Percentiles rank a stretch among this genome's conserved stretches.
phyloP scores from a whole-genome alignment of 352 stramenopile species.

The Pythium dissotocum region DNA sequence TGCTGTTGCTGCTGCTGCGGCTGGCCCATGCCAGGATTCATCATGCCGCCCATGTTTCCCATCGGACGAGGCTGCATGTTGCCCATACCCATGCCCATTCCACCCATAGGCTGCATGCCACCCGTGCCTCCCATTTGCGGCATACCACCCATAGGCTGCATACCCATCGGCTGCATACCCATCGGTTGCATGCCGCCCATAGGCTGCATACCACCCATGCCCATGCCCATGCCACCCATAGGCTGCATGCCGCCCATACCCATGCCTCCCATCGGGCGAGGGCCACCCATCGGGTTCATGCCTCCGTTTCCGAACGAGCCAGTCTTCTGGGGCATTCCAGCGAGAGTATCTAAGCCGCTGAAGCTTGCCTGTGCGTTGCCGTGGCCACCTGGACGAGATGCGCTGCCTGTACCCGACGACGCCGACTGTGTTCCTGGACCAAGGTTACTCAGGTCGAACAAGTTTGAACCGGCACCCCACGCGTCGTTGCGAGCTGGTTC shows the following conservation, averaged over 20 bases:
- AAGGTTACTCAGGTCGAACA: conserved; percentile 84
- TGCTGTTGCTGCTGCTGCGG: conserved; percentile 50
- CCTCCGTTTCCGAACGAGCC: conserved; percentile 41
- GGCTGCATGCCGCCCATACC: conserved; percentile 38
- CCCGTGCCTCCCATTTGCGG: conserved; percentile 38
- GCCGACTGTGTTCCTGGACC: conserved; percentile 28
- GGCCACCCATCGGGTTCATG: conserved; percentile 59
- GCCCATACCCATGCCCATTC: conserved; percentile 53
- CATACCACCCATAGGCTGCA: conserved; percentile 31
- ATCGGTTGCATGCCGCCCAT: conserved; percentile 28
- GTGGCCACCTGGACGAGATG: conserved; percentile 33
- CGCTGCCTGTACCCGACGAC: conserved; percentile 14
- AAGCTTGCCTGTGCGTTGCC: conserved; percentile 71
- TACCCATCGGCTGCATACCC: conserved; percentile 47
- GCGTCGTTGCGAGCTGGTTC: conserved; percentile 72
- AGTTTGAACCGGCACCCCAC: conserved; percentile 75
- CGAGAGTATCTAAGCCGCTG: conserved; percentile 77
- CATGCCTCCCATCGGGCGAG: conserved; percentile 34
- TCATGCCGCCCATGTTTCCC: conserved; percentile 53
- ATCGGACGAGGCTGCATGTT: conserved; percentile 52
- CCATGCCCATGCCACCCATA: conserved; percentile 37
- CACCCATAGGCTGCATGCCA: conserved; percentile 46
- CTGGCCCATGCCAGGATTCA: conserved; percentile 60
- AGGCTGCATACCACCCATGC: conserved; percentile 36
- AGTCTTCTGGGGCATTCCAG: conserved; percentile 73